These are phyloP conservation scores for Wallacemonas rigidus DNA, from an alignment of 208 protist species.

Conservation along the genomic window DNA sequence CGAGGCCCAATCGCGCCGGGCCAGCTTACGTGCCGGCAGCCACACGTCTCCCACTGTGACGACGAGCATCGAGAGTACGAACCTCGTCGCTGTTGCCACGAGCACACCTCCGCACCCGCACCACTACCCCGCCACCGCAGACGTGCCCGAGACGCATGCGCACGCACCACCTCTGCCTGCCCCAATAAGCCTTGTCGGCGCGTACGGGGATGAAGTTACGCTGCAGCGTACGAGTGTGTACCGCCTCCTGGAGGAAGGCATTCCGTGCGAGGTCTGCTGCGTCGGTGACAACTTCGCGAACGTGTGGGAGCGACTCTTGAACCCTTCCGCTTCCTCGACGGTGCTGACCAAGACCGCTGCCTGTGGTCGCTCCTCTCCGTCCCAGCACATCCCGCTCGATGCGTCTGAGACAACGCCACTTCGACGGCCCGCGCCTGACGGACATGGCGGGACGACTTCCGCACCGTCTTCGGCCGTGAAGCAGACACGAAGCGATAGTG, in stretches of 20 bases:
- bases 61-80: conserved; percentile 9
- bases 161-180: conserved; percentile 17
- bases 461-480: background rate
- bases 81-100: background rate
- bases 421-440: background rate
- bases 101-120: conserved; percentile 2
- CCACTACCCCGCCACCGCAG: conserved; percentile 3
- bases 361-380: background rate
- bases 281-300: conserved; percentile 32
- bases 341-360: background rate
- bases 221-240: conserved; percentile 60
- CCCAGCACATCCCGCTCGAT: no score
- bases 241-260: conserved; percentile 67
- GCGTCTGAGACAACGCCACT: background rate
- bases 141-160: background rate
- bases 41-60: background rate
- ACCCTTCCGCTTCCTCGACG: background rate
- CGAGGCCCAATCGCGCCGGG: conserved; percentile 1
- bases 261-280: conserved; percentile 69
- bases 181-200: conserved; percentile 51
- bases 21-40: background rate
- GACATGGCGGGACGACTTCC: background rate
- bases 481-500: background rate
- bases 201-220: conserved; percentile 61
- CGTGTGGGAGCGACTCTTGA: conserved; percentile 5